These are phyloP conservation scores for Amoebophrya sp. DNA, from an alignment of 169 alveolate species.

Conservation along the genomic window DNA sequence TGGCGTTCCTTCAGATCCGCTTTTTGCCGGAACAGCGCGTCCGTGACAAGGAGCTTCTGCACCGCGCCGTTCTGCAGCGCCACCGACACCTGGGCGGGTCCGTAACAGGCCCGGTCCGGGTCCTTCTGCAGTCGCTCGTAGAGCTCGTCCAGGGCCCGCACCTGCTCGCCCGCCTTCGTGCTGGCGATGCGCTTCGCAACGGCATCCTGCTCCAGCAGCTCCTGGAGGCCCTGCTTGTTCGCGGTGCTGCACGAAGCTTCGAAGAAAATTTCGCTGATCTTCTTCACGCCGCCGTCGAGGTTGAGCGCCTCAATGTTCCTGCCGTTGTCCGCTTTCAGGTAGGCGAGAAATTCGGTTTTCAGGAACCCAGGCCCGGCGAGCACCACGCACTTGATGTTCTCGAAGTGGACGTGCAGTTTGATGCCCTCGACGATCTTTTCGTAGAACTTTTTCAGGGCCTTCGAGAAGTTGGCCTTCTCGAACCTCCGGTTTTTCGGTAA, in stretches of 20 bases:
- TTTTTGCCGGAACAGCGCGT: conserved; percentile 26
- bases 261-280: background rate
- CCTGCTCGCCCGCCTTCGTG: conserved; percentile 18
- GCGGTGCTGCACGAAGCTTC: conserved; percentile 18
- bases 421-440: background rate
- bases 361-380: conserved; percentile 32
- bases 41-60: conserved; percentile 26
- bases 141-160: background rate
- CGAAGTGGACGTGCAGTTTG: conserved; percentile 26
- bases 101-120: conserved; percentile 28
- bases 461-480: background rate
- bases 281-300: background rate
- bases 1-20: background rate
- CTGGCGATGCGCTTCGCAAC: background rate
- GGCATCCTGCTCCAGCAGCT: conserved; percentile 13
- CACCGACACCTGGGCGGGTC: conserved; percentile 16
- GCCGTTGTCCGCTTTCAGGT: background rate
- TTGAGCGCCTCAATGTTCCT: background rate
- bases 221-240: conserved; percentile 33
- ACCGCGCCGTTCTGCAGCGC: conserved; percentile 29
- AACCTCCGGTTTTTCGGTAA: conserved; percentile 29
- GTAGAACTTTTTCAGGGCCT: conserved; percentile 28
- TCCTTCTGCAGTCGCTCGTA: background rate
- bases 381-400: conserved; percentile 14
- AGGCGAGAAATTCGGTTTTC: background rate